These are phyloP conservation scores for Aspergillus candidus DNA, from an alignment of 2,329 filamentous ascomycete genomes.

Conservation along the genomic window DNA sequence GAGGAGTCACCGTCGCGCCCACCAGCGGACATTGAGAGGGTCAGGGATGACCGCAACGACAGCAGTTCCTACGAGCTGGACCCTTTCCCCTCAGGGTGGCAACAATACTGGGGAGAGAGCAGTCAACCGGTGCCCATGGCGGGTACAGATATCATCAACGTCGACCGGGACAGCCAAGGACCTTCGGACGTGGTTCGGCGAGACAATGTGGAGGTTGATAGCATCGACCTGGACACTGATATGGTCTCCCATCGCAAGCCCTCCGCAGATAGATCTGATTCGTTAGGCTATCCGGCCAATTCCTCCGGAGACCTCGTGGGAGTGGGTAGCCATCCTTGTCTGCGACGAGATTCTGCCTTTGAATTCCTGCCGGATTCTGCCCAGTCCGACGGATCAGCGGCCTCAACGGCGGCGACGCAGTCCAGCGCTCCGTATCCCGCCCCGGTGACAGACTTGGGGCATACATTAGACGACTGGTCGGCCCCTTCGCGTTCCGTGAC, in stretches of 20 bases:
- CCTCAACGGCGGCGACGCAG: conserved; percentile 11
- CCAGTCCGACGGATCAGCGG: conserved; percentile 10
- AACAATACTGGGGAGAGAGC: no score
- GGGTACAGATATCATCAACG: no score
- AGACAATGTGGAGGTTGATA: conserved; percentile 7
- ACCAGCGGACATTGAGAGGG: no score
- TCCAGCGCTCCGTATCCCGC: conserved; percentile 9
- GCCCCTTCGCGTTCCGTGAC: conserved; percentile 11
- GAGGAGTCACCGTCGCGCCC: no score
- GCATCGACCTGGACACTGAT: conserved; percentile 14
- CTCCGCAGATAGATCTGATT: background rate
- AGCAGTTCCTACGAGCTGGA: no score
- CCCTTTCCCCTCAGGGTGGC: no score
- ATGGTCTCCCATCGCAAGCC: no score
- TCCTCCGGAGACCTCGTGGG: conserved; percentile 19
- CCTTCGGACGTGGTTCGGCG: no score
- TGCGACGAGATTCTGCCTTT: conserved; percentile 7
- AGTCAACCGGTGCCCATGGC: no score
- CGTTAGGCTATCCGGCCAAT: conserved; percentile 2
- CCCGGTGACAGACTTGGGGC: conserved; percentile 10
- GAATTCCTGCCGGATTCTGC: conserved; percentile 5
- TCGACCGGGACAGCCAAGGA: no score
- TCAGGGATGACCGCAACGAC: no score
- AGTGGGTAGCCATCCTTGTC: conserved; percentile 17
- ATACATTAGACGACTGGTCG: conserved; percentile 11